phyloP scores from a whole-genome alignment of 2,329 filamentous ascomycete genomes.

The Fusarium sp. region DNA sequence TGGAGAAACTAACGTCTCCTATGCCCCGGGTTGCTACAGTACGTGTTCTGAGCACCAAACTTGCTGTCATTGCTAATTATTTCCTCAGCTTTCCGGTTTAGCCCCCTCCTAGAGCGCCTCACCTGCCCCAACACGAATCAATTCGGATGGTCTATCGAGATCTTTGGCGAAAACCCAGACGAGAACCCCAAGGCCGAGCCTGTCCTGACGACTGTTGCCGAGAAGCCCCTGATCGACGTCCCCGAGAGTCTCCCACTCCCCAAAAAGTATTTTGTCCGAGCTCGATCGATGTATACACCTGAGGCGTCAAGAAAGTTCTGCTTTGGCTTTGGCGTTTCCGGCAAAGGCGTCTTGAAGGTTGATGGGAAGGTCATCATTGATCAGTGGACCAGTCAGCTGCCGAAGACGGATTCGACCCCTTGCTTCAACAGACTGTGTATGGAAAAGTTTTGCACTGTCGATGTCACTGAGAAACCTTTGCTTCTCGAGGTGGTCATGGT shows the following conservation, averaged over 20 bases:
- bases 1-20: neutral
- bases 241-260: neutral
- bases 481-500: neutral
- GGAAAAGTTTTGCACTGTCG: neutral
- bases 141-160: neutral
- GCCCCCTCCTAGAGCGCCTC: neutral
- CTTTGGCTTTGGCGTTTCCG: neutral
- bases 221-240: neutral
- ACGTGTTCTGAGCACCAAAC: neutral
- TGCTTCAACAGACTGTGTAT: neutral
- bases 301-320: neutral
- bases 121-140: neutral
- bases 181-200: neutral
- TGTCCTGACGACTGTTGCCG: neutral
- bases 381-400: neutral
- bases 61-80: neutral
- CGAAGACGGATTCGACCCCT: neutral
- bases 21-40: neutral
- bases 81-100: neutral
- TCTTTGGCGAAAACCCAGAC: neutral
- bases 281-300: neutral
- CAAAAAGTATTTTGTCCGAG: neutral
- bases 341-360: neutral
- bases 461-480: neutral
- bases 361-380: neutral